phyloP scores from a whole-genome alignment of 768 basidiomycete species.

The Pleurotus sapidus region DNA sequence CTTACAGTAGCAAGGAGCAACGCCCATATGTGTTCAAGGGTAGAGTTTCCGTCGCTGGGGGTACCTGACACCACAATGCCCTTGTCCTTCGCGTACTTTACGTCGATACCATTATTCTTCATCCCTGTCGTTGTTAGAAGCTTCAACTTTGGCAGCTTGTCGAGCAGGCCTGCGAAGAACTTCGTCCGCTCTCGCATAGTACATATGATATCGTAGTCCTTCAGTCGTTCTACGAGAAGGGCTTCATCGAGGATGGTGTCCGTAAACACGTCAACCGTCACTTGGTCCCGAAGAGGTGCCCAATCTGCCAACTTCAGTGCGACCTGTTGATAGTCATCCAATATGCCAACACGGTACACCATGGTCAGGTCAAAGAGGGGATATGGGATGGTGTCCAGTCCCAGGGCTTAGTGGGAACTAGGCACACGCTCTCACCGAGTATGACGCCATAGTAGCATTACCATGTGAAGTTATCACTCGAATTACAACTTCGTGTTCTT shows the following conservation, averaged over 20 bases:
- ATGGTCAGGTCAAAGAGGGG: neutral
- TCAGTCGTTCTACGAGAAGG: slow-evolving; percentile 43
- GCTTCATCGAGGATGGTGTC: slow-evolving; percentile 54
- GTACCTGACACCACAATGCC: slow-evolving; percentile 56
- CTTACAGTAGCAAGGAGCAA: slow-evolving; percentile 49
- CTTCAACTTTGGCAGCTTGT: slow-evolving; percentile 55
- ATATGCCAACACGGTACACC: slow-evolving; percentile 43
- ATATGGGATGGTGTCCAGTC: too few relatives aligned
- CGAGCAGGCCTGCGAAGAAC: slow-evolving; percentile 45
- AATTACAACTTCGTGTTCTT: too few relatives aligned
- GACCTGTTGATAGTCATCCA: slow-evolving; percentile 60
- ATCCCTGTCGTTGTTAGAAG: slow-evolving; percentile 58
- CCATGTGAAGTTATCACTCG: neutral
- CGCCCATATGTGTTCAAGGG: slow-evolving; percentile 67
- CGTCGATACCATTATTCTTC: slow-evolving; percentile 48
- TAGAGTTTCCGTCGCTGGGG: slow-evolving; percentile 38
- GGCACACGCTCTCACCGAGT: too few relatives aligned
- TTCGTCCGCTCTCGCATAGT: slow-evolving; percentile 69
- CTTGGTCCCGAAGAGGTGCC: slow-evolving; percentile 37
- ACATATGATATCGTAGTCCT: slow-evolving; percentile 54
- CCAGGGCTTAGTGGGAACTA: too few relatives aligned
- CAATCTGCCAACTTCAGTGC: slow-evolving; percentile 54
- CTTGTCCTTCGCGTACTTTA: slow-evolving; percentile 39
- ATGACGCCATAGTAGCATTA: neutral
- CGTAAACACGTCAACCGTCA: slow-evolving; percentile 42